phyloP scores from a whole-genome alignment of 306 rosid species.

The Carpinus viminea region DNA sequence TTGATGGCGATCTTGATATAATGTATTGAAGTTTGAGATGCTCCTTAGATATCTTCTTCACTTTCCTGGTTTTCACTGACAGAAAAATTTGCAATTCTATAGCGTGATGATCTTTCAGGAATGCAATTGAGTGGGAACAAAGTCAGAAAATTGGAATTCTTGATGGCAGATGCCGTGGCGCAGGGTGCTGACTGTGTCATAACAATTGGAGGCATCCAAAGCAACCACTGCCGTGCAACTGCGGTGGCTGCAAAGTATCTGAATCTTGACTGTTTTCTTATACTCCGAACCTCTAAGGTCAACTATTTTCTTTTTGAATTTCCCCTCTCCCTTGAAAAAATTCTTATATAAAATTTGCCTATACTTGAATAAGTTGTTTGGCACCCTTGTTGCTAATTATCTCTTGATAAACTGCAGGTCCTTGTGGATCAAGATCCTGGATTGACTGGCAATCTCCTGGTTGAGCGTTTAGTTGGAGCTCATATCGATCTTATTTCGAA shows the following conservation, averaged over 20 bases:
- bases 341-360: neutral
- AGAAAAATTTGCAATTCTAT: slow-evolving; percentile 17
- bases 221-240: slow-evolving; percentile 97
- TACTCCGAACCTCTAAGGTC: slow-evolving; percentile 81
- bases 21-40: neutral
- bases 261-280: slow-evolving; percentile 76
- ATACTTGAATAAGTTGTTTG: neutral
- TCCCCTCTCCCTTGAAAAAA: neutral
- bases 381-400: slow-evolving; percentile 4
- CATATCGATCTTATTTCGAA: slow-evolving; percentile 70
- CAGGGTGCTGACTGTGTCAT: slow-evolving; percentile 81
- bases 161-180: slow-evolving; percentile 81
- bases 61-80: slow-evolving; percentile 32
- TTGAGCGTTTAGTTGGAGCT: slow-evolving; percentile 93
- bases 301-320: neutral
- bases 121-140: slow-evolving; percentile 96
- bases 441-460: slow-evolving; percentile 75
- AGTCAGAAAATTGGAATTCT: slow-evolving; percentile 87
- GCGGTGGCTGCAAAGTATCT: slow-evolving; percentile 93
- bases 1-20: neutral
- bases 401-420: slow-evolving; percentile 29
- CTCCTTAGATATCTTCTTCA: neutral
- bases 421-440: slow-evolving; percentile 85
- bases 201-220: slow-evolving; percentile 89
- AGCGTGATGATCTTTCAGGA: slow-evolving; percentile 96